These are phyloP conservation scores for Acanthamoeba royreba DNA, from an alignment of 208 protist genomes.

Conservation along the genomic window DNA sequence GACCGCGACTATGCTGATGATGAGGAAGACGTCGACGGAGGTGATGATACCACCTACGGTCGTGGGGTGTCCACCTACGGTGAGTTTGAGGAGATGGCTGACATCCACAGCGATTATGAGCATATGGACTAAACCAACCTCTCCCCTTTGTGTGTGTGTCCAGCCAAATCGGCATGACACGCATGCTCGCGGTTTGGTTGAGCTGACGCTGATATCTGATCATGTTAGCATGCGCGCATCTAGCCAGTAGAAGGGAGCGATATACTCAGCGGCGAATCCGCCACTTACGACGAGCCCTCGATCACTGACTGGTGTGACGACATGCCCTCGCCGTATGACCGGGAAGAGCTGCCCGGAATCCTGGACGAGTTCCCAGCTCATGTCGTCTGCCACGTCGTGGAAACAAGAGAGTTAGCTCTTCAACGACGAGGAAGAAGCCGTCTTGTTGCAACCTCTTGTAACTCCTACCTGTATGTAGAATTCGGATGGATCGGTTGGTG, in stretches of 20 bases:
- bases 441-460: no score
- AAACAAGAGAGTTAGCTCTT: background rate
- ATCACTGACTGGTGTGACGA: background rate
- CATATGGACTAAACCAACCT: background rate
- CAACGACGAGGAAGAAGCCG: background rate
- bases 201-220: no score
- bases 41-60: background rate
- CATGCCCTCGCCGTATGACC: background rate
- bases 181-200: no score
- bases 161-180: no score
- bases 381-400: background rate
- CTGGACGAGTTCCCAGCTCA: background rate
- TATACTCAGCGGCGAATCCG: background rate
- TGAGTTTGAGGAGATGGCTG: background rate
- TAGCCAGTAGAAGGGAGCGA: constrained; percentile 15
- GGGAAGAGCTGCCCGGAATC: constrained; percentile 3
- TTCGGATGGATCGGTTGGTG: background rate
- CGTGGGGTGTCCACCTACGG: background rate
- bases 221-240: background rate
- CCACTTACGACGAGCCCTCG: background rate
- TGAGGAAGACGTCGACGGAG: background rate
- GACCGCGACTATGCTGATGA: background rate
- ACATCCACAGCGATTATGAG: background rate
- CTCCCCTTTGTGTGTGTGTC: no score
- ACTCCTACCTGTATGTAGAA: constrained; percentile 5